Evolutionary conservation across 2,329 filamentous ascomycete species (phyloP).

Genomic region (Colletotrichum graminicola): DNA sequence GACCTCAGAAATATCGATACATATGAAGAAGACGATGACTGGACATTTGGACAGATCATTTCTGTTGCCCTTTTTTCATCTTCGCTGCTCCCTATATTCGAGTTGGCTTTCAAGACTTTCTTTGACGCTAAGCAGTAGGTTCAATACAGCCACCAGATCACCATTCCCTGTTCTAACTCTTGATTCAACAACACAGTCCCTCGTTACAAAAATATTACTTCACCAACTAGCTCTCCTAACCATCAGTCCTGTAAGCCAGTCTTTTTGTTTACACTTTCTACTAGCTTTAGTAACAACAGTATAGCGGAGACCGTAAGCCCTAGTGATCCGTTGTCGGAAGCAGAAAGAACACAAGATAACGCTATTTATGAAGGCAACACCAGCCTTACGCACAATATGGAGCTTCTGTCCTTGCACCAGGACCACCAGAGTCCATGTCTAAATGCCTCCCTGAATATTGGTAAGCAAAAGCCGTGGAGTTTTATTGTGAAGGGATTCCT

Average conservation of each 20-base stretch:
- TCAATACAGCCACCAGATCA: background rate
- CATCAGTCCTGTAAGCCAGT: background rate
- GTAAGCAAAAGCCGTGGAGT: background rate
- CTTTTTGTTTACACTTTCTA: too few relatives aligned
- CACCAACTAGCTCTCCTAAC: background rate
- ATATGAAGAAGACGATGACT: background rate
- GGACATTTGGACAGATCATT: constrained; percentile 19
- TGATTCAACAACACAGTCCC: background rate
- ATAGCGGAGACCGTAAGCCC: background rate
- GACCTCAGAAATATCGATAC: rapidly evolving
- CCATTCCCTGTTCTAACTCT: background rate
- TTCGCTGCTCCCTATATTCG: background rate
- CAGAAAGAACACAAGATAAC: background rate
- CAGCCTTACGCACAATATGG: too few relatives aligned
- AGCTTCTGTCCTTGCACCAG: too few relatives aligned
- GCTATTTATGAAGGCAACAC: background rate
- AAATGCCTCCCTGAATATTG: background rate
- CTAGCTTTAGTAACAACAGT: too few relatives aligned
- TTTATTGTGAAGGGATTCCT: background rate
- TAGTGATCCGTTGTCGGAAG: background rate
- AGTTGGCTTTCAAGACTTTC: background rate
- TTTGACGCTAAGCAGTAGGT: background rate
- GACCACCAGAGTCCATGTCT: too few relatives aligned
- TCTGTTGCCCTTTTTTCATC: constrained; percentile 1
- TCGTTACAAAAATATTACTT: background rate